Conservation (phyloP, 2,329 filamentous ascomycete species). For the Akanthomyces muscarius region DNA sequence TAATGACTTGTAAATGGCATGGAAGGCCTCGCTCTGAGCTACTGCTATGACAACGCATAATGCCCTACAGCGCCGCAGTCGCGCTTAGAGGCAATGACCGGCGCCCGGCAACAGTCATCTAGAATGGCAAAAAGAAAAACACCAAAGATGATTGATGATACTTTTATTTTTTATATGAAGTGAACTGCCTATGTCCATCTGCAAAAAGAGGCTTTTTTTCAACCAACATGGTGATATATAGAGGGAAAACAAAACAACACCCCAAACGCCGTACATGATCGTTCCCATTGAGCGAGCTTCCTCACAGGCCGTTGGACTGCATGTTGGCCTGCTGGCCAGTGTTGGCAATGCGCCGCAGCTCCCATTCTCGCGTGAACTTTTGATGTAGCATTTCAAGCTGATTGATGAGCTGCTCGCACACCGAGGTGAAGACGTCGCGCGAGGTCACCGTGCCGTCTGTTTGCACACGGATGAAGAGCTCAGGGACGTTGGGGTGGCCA, state of each 20-base stretch:
- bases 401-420: slow-evolving; percentile 77
- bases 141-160: neutral
- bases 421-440: slow-evolving; percentile 79
- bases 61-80: neutral
- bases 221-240: slow-evolving; percentile 14
- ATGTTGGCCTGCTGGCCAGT: slow-evolving; percentile 54
- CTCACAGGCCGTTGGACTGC: slow-evolving; percentile 34
- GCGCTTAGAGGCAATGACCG: neutral
- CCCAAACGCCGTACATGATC: slow-evolving; percentile 19
- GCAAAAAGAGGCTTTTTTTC: neutral
- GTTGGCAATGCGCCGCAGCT: slow-evolving; percentile 79
- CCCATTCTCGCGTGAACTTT: slow-evolving; percentile 90
- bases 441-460: slow-evolving; percentile 85
- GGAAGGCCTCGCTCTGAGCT: neutral
- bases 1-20: slow-evolving; percentile 1
- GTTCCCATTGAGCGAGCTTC: neutral
- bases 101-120: neutral
- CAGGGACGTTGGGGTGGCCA: slow-evolving; percentile 57
- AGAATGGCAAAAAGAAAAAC: neutral
- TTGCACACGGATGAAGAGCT: slow-evolving; percentile 73
- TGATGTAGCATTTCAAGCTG: slow-evolving; percentile 76
- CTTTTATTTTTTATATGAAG: neutral
- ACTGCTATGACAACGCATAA: neutral
- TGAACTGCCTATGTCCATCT: neutral
- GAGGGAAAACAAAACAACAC: slow-evolving; percentile 22